A percentile compares a stretch with the other conserved stretches of the same genome.
These are phyloP conservation scores for Trichosporon ovoides DNA, from an alignment of 1,284 basidiomycete genomes.

Conservation along the genomic window DNA sequence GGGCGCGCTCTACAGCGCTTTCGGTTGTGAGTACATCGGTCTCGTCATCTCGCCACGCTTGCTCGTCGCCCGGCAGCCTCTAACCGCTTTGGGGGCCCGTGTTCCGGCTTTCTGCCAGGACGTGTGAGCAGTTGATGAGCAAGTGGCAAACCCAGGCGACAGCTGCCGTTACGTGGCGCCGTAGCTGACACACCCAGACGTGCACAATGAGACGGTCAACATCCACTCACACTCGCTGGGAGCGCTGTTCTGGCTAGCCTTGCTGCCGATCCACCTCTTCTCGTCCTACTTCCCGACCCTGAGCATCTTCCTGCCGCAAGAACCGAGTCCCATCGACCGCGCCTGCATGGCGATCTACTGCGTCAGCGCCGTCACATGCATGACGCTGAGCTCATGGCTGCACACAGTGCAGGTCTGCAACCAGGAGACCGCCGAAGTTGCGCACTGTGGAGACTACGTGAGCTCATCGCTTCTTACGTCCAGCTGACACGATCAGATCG, in stretches of 20 bases:
- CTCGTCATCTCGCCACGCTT: too few species aligned
- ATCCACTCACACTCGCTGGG: constrained; percentile 82
- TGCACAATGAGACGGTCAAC: constrained; percentile 87
- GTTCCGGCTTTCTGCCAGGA: too few species aligned
- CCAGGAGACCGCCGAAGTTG: constrained; percentile 53
- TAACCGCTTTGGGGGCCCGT: too few species aligned
- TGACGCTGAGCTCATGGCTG: constrained; percentile 68
- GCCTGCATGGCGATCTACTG: constrained; percentile 65
- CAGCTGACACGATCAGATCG: constrained; percentile 33
- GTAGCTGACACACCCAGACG: constrained; percentile 52
- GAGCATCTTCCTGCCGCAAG: constrained; percentile 17
- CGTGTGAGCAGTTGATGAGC: too few species aligned
- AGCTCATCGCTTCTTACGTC: constrained; percentile 11
- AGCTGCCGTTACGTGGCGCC: too few species aligned
- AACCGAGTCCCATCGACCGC: constrained; percentile 52
- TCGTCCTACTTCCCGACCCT: constrained; percentile 49
- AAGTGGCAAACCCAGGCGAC: too few species aligned
- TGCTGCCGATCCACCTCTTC: constrained; percentile 56
- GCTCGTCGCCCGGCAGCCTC: too few species aligned
- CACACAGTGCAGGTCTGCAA: constrained; percentile 76
- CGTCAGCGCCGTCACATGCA: constrained; percentile 65
- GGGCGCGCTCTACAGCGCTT: constrained; percentile 63
- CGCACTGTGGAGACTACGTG: constrained; percentile 48
- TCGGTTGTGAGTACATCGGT: constrained; percentile 60
- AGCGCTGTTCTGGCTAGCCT: constrained; percentile 59